phyloP scores from a whole-genome alignment of 108 stramenopile genomes.

The Discostella pseudostelligera region DNA sequence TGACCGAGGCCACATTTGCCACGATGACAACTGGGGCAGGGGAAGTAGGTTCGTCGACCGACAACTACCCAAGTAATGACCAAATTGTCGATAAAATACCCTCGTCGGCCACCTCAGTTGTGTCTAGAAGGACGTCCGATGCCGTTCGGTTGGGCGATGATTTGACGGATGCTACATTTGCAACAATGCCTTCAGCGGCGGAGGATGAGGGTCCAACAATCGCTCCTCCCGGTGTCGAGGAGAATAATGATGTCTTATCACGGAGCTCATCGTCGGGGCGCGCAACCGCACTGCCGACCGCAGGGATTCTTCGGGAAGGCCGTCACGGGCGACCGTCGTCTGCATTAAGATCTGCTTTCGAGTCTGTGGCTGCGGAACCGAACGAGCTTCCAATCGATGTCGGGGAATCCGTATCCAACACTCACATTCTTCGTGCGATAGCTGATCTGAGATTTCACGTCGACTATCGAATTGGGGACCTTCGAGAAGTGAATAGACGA shows the following conservation, averaged over 20 bases:
- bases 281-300: conserved; percentile 9
- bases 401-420: conserved; percentile 43
- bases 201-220: conserved; percentile 1
- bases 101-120: neutral
- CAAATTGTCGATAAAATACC: neutral
- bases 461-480: conserved; percentile 42
- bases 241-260: conserved; percentile 14
- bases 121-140: conserved; percentile 10
- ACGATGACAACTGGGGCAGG: conserved; percentile 23
- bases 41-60: neutral
- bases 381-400: conserved; percentile 20
- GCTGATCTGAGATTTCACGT: conserved; percentile 42
- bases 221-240: conserved; percentile 14
- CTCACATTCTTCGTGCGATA: conserved; percentile 45
- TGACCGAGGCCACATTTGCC: conserved; percentile 22
- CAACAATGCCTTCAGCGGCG: conserved; percentile 13
- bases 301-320: conserved; percentile 34
- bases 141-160: conserved; percentile 15
- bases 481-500: conserved; percentile 23
- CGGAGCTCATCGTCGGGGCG: conserved; percentile 17
- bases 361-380: neutral
- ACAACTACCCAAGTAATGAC: neutral
- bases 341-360: conserved; percentile 4
- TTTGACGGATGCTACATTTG: conserved; percentile 19
- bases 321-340: conserved; percentile 21